Conservation (phyloP, 257 asterid genomes). For the Salvia rosmarinus region DNA sequence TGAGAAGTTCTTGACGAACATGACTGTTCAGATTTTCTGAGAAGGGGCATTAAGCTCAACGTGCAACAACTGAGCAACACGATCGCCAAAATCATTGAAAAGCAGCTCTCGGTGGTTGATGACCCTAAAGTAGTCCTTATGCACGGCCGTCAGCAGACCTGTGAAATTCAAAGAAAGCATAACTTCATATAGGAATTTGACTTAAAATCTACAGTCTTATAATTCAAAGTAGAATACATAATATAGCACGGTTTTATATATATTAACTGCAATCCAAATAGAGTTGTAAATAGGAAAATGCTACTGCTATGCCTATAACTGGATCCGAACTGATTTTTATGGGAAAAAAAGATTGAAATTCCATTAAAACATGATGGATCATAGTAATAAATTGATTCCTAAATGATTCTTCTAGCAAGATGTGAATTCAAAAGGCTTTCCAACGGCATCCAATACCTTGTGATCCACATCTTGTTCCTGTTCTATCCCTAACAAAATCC, state of each 20-base stretch:
- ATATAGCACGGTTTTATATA: neutral
- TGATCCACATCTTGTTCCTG: constrained; percentile 21
- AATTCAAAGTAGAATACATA: too few relatives aligned
- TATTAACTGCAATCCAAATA: neutral
- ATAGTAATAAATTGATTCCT: constrained; percentile 13
- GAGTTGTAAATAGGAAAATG: neutral
- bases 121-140: constrained; percentile 80
- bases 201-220: neutral
- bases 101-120: constrained; percentile 81
- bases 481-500: constrained; percentile 29
- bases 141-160: constrained; percentile 94
- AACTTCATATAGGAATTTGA: neutral
- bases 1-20: constrained; percentile 83
- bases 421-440: constrained; percentile 20
- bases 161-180: constrained; percentile 22
- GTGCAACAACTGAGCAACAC: constrained; percentile 95
- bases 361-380: neutral
- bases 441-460: constrained; percentile 31
- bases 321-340: neutral
- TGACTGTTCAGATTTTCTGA: constrained; percentile 51
- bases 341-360: neutral
- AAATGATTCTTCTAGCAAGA: constrained; percentile 29
- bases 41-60: constrained; percentile 72
- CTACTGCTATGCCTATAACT: neutral
- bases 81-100: constrained; percentile 97